Evolutionary conservation across 1,284 basidiomycete genomes (phyloP), one percentile per base, ranked within the genome.

Genomic region (Ustilago xerochloae): DNA sequence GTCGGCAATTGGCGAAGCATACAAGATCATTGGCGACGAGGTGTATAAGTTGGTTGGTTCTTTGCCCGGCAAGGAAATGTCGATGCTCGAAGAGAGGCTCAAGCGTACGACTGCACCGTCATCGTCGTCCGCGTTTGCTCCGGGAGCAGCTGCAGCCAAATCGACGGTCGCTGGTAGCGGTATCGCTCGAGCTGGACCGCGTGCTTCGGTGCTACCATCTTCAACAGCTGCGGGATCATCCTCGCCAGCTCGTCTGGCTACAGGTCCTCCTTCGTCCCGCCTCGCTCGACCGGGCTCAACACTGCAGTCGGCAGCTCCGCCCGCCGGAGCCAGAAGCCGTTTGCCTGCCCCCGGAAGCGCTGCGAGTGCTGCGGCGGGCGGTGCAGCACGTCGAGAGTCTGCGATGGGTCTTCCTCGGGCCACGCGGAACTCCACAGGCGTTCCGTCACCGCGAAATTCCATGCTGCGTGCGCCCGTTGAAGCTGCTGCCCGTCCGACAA

Each of bases 51-150:
- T 91, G 12, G 91, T 94, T 35, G 93, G 93, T 3, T 81, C 88
- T 4, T 85, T 97, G 38, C 89, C 91, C 32, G 87, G 91, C 1
- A 96, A 95, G 83, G 94, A 96, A 79, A 93, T 92, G 84, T 93
- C 93, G 15, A 92, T 96, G 80, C 87, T 97, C 28, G 93, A 96
- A 83, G 94, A 96, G 82, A 89, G 93, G 16, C 86, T 97, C 20
- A 91, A 93, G 70, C 90, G 94, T 39, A 90, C 93, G 8, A 87
- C 90, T 20, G 72, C 60, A 12, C 69, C 78, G 4, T 56, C 66
- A 9, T 39, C 52, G n/a, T 51, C 55, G 13, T 15, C 26, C 24
- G 30, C 47, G 18, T 8, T 12, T 4, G 41, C 22, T 16, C 12
- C 45, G 4, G 39, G 6, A 20, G 53, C 53, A 9, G 8, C 56